Base-by-base conservation (phyloP, 2,329 filamentous ascomycete species). In the Tolypocladium sp. region DNA sequence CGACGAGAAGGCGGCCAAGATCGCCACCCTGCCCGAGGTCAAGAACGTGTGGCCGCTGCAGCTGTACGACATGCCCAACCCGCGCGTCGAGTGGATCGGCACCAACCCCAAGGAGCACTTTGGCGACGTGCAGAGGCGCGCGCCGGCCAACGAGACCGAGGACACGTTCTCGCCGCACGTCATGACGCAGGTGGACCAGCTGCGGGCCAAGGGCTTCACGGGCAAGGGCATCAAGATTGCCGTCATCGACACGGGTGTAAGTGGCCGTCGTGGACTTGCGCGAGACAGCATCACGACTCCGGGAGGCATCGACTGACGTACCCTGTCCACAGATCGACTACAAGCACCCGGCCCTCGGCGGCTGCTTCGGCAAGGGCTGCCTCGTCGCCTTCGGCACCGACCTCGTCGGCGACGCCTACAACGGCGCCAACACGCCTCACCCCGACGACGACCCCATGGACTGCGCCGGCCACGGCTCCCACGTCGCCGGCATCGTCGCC, bases 401-500 rank as follows among this genome's bases (percentile, higher is more conserved):
- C 62, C 74, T 85, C 49, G 79, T 85, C 22, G 84, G 83, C 22
- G 82, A 87, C 58, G 73, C 71, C 55, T 83, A 79, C 68, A 71
- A 63, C 52, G 76, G 75, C 51, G 58, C 61, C 55, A 75, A 75
- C 62, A 71, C 66, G 1, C 76, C 76, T 10, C 61, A 70, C 0
- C 79, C 81, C 1, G 80, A 80, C 62, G 53, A 70, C 2, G 79
- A 83, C 62, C 84, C 83, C 2, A 80, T 81, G 65, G 81, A 81
- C 62, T 84, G 82, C 64, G 70, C 67, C 2, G 84, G 84, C 2
- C 84, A 88, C 68, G 84, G 85, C 37, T 84, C 81, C 0, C 83
- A 85, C 68, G 82, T 85, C 30, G 77, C 83, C 2, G 85, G 86
- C 38, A 86, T 84, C 61, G 79, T 88, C 52, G 85, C 82, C 2